Conservation (phyloP, 2,329 filamentous ascomycete genomes). For the Diaporthe citriasiana region DNA sequence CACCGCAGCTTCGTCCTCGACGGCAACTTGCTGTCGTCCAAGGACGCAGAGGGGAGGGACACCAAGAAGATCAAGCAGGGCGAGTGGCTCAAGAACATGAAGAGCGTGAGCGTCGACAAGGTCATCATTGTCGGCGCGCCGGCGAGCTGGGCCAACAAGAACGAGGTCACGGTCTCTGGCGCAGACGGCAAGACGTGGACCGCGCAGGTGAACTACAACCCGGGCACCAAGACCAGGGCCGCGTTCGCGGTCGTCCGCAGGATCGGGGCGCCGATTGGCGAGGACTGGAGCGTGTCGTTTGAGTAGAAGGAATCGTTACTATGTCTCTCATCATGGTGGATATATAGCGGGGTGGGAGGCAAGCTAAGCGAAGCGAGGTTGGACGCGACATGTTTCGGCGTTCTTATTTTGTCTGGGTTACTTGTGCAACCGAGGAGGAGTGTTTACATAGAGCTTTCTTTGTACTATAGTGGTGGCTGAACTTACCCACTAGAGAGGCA, state of each 20-base stretch:
- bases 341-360: background rate
- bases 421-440: constrained; percentile 20
- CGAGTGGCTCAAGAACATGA: constrained; percentile 84
- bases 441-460: background rate
- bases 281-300: constrained; percentile 65
- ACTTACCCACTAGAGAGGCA: background rate
- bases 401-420: constrained; percentile 10
- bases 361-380: constrained; percentile 16
- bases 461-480: constrained; percentile 19
- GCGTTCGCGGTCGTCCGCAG: constrained; percentile 68
- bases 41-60: constrained; percentile 72
- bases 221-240: constrained; percentile 61
- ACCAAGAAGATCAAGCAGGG: constrained; percentile 74
- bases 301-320: constrained; percentile 45
- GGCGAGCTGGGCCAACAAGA: constrained; percentile 76
- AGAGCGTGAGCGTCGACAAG: constrained; percentile 83
- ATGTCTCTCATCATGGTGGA: background rate
- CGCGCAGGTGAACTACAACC: constrained; percentile 72
- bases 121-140: constrained; percentile 87
- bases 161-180: constrained; percentile 68
- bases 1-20: constrained; percentile 83
- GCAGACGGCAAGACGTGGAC: constrained; percentile 66
- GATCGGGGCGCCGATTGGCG: constrained; percentile 65
- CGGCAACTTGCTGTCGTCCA: constrained; percentile 73
- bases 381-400: constrained; percentile 8